A percentile compares a stretch with the other conserved stretches of the same genome.
Evolutionary conservation across 257 asterid genomes (phyloP).

Genomic region (Vinca minor): DNA sequence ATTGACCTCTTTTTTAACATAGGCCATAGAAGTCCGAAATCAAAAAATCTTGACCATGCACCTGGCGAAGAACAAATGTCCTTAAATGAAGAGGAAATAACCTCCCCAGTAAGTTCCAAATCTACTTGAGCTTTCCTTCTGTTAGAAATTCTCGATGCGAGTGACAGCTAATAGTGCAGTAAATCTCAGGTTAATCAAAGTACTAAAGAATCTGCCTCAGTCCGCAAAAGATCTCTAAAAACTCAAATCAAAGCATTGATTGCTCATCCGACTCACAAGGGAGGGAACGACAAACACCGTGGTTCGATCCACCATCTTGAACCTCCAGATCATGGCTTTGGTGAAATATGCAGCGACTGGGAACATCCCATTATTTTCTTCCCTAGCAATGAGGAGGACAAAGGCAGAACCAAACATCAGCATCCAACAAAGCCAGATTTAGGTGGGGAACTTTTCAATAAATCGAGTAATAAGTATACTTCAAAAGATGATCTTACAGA

Average conservation of each 20-base stretch:
- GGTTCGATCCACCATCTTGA: conserved; percentile 54
- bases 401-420: conserved; percentile 11
- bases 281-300: conserved; percentile 11
- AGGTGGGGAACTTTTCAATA: conserved; percentile 3
- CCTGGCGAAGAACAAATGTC: conserved; percentile 31
- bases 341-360: conserved; percentile 32
- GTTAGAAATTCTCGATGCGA: neutral
- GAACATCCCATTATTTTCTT: conserved; percentile 31
- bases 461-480: conserved; percentile 12
- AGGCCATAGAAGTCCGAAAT: conserved; percentile 29
- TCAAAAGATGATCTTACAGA: conserved; percentile 16
- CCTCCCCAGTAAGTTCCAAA: conserved; percentile 29
- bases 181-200: conserved; percentile 30
- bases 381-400: conserved; percentile 28
- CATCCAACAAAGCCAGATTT: conserved; percentile 13
- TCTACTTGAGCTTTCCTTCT: neutral
- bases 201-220: conserved; percentile 14
- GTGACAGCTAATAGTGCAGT: neutral
- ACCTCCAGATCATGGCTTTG: conserved; percentile 23
- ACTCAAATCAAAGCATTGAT: conserved; percentile 48
- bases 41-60: conserved; percentile 16
- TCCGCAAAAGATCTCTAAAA: conserved; percentile 47
- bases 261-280: conserved; percentile 31
- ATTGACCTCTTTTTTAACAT: neutral
- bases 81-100: conserved; percentile 30